These are phyloP conservation scores for Fusarium incarnatum DNA, from an alignment of 2,329 filamentous ascomycete genomes.

Conservation along the genomic window DNA sequence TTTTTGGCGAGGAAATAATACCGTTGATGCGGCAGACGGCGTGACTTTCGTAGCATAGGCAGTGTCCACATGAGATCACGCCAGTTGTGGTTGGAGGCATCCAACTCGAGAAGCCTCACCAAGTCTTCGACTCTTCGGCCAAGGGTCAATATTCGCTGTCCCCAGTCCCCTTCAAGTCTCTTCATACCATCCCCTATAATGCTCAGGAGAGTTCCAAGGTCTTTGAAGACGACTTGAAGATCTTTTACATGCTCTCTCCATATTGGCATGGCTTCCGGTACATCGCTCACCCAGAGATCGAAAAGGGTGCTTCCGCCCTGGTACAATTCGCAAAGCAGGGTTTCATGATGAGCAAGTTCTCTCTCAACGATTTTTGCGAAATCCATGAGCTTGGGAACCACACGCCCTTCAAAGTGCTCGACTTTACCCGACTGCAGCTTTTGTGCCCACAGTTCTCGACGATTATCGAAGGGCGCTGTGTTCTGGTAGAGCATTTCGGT, in stretches of 20 bases:
- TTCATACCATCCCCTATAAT: constrained; percentile 3
- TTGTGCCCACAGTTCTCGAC: constrained; percentile 1
- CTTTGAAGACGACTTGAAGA: constrained; percentile 1
- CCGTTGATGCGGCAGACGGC: constrained; percentile 30
- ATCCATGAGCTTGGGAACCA: constrained; percentile 35
- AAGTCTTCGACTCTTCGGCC: constrained; percentile 23
- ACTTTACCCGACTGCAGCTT: neutral
- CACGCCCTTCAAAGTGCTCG: constrained; percentile 18
- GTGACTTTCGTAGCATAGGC: constrained; percentile 42
- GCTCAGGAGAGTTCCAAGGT: neutral
- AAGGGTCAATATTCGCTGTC: constrained; percentile 15
- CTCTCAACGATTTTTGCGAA: constrained; percentile 18
- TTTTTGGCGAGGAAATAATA: constrained; percentile 40
- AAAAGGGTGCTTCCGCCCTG: constrained; percentile 25
- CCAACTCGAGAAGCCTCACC: constrained; percentile 16
- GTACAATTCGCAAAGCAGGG: constrained; percentile 43
- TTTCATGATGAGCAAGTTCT: constrained; percentile 38
- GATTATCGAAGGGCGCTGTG: neutral
- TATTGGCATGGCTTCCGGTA: neutral
- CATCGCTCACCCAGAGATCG: constrained; percentile 16
- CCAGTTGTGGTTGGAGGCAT: constrained; percentile 29
- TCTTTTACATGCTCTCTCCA: constrained; percentile 10
- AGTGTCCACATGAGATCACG: constrained; percentile 39
- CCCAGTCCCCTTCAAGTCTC: constrained; percentile 27
- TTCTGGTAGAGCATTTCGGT: constrained; percentile 5